A percentile compares a stretch with the other conserved stretches of the same genome.
phyloP scores from a whole-genome alignment of 2,329 filamentous ascomycete genomes.

The Neonectria neomacrospora region DNA sequence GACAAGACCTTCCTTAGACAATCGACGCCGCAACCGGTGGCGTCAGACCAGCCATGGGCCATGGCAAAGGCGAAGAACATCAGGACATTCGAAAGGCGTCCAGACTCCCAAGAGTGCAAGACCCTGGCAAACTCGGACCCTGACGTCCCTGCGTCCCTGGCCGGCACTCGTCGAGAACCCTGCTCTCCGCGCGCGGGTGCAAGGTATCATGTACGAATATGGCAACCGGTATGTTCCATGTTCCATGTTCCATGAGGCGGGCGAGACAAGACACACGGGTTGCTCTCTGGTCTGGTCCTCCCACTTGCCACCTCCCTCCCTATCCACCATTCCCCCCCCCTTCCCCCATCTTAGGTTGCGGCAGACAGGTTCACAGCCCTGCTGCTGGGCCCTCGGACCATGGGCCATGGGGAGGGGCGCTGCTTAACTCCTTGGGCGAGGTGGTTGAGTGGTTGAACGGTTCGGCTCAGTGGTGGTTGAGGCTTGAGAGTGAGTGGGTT shows the following conservation, averaged over 20 bases:
- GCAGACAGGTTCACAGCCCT: not conserved
- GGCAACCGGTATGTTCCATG: not conserved
- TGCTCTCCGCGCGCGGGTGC: not conserved
- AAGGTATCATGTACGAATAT: not conserved
- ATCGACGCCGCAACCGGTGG: slow-evolving; percentile 6
- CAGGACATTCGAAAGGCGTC: slow-evolving; percentile 3
- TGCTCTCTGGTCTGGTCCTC: not conserved
- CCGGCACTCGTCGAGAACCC: slow-evolving; percentile 3
- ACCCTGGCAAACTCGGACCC: not conserved
- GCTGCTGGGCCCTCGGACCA: not conserved
- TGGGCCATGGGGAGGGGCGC: not conserved
- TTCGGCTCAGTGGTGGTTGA: not conserved
- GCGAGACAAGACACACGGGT: not conserved
- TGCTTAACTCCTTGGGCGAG: not conserved
- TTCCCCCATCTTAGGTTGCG: not conserved
- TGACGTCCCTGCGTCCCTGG: not conserved
- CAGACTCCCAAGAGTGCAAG: not conserved
- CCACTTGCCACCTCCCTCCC: not conserved
- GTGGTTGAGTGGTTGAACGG: not conserved
- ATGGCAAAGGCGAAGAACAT: not conserved
- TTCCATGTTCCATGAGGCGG: not conserved
- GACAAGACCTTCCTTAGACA: slow-evolving; percentile 1
- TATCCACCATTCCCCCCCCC: too few relatives aligned
- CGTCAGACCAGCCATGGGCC: slow-evolving; percentile 7
- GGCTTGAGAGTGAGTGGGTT: not conserved